Conservation (phyloP, 441 rosid genomes). For the Brassica hybrid region DNA sequence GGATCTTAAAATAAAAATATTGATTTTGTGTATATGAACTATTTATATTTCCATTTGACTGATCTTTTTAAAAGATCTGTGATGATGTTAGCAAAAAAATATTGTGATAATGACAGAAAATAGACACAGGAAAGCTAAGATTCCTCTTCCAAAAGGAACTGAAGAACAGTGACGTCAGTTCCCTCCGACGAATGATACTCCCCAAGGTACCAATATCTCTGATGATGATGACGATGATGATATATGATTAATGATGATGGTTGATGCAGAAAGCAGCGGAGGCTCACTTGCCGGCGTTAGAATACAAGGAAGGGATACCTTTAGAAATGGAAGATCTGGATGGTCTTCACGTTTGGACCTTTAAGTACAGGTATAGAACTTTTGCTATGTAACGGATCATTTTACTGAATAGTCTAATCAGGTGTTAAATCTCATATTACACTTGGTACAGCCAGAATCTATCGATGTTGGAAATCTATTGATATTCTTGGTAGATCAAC, state of each 20-base stretch:
- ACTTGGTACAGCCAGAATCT: constrained; percentile 9
- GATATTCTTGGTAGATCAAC: constrained; percentile 1
- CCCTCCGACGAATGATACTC: constrained; percentile 88
- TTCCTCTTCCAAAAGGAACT: constrained; percentile 94
- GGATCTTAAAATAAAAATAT: neutral
- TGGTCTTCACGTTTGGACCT: constrained; percentile 84
- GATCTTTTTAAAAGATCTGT: constrained; percentile 9
- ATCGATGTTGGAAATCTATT: neutral
- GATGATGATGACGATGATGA: neutral
- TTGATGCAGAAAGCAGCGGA: constrained; percentile 85
- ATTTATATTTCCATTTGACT: neutral
- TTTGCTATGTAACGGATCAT: neutral
- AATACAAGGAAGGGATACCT: constrained; percentile 84
- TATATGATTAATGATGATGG: constrained; percentile 14
- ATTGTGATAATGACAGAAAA: constrained; percentile 50
- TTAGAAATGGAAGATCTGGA: constrained; percentile 85
- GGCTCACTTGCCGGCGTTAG: constrained; percentile 77
- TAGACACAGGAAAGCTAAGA: constrained; percentile 67
- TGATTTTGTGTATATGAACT: neutral
- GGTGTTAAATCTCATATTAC: neutral
- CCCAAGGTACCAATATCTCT: constrained; percentile 71
- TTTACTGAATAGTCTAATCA: neutral
- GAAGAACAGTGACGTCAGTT: constrained; percentile 95
- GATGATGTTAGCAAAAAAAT: constrained; percentile 6
- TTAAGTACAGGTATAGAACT: constrained; percentile 78